Evolutionary conservation across 352 stramenopile species (phyloP), one percentile per base, ranked within the genome.

Genomic region (Aphanomyces euteiches): DNA sequence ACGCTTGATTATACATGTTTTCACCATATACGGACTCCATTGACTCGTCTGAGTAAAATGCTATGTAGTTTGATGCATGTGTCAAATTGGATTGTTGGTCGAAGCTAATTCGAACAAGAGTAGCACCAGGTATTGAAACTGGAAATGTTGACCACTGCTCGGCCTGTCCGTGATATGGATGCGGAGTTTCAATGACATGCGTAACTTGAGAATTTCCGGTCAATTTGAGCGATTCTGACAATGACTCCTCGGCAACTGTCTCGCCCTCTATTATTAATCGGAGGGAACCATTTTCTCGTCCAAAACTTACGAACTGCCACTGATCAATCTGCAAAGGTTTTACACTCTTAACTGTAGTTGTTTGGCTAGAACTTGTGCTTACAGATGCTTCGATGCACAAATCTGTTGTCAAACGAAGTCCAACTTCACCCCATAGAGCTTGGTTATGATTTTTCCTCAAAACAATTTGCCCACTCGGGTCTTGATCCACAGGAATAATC

Each of bases 101-200:
- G 73, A 94, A 93, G 0, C 76, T 90, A 4, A 94, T 75, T 15
- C 82, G 82, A 71, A 94, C 88, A 45, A 80, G 89, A 3, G 73
- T 75, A 28, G 87, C 85, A 4, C 83, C 81, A n/a, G 83, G 84
- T 72, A 93, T 86, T 38, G 87, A 80, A 34, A 94, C 74, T 13
- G 82, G 76, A 60, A 78, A 91, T 56, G 90, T 21, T 13, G 54
- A 61, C 54, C 54, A 92, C 70, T 87, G 79, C 67, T 90, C 83
- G 4, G 78, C 69, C 13, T 75, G 71, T 13, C 85, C 78, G 7
- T 78, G 72, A 34, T 80, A 75, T 17, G 86, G 86, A 67, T 93
- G 86, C 0, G 60, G 38, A 1, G 83, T 90, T 56, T 93, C 81
- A 34, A 91, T 74, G 37, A 92, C 84, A 21, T 80, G 77, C 4